Conservation (phyloP, 345 rosid species). For the Cochlearia excelsa region DNA sequence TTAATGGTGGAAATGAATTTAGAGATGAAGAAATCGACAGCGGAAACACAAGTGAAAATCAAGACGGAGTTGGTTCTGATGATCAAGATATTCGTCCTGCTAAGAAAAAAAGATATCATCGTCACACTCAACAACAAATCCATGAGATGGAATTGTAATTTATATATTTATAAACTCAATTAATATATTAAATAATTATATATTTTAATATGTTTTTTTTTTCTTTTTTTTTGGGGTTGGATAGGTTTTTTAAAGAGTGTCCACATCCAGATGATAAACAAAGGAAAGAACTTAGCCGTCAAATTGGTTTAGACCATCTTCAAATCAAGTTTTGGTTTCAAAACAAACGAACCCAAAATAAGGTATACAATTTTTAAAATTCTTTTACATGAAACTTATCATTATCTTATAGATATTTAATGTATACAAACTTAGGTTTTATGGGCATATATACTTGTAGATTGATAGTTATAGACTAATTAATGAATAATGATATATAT, state of each 20-base stretch:
- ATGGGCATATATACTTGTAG: neutral
- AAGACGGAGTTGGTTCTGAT: slow-evolving; percentile 49
- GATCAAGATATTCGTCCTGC: slow-evolving; percentile 51
- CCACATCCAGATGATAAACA: slow-evolving; percentile 54
- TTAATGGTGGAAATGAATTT: neutral
- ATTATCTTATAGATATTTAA: no score
- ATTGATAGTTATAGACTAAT: neutral
- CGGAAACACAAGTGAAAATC: slow-evolving; percentile 57
- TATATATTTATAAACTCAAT: neutral
- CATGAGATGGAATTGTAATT: slow-evolving; percentile 85
- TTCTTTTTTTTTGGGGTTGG: neutral
- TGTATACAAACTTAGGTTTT: neutral
- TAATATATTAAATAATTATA: neutral
- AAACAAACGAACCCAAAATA: slow-evolving; percentile 47
- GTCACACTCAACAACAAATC: slow-evolving; percentile 86
- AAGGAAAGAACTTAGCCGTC: slow-evolving; percentile 70
- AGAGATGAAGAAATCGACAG: slow-evolving; percentile 26
- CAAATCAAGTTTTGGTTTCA: slow-evolving; percentile 87
- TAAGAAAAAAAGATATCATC: slow-evolving; percentile 74
- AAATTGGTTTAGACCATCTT: slow-evolving; percentile 73
- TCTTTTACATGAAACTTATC: neutral
- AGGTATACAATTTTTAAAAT: slow-evolving; percentile 44
- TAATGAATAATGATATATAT: no score
- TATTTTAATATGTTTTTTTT: neutral
- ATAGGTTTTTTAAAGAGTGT: slow-evolving; percentile 68